Base-by-base conservation (phyloP, 495 filamentous ascomycete species). In the Penicillium ucsense region DNA sequence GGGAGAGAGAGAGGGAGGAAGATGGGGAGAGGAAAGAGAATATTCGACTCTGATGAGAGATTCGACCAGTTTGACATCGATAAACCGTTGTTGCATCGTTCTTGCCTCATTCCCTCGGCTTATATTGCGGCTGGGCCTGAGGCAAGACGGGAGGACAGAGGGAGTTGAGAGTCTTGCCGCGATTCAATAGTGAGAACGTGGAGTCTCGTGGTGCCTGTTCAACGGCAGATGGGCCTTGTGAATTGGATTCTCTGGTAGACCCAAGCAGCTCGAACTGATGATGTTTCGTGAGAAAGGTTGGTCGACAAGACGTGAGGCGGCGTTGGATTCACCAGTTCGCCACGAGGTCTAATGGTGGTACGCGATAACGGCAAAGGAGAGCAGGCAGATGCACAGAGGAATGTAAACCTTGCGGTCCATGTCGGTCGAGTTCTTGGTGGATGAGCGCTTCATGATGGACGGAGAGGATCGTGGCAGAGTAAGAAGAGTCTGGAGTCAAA, bases 351-450 rank as follows among this genome's bases (percentile, higher is more conserved):
- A 68, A 55, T 66, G 64, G 54, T 59, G 44, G 44, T 67, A 71
- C 51, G 62, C 62, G 56, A 71, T 62, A 43, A 71, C 67, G 7
- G 67, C 67, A 48, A 71, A 71, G 35, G 67, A 71, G 50, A 71
- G 58, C 36, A 71, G 55, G 54, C 67, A 71, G 58, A 71, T 65
- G 49, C 67, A 68, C 27, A 71, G 60, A 10, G 67, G 67, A 35
- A 71, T 68, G 43, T 66, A 69, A 49, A 67, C 62, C 41, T 55
- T 64, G 48, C 56, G 62, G 42, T 71, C 67, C 60, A 68, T 68
- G 27, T 68, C 63, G 46, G 46, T 49, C 8, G 51, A 36, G 12
- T 35, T 50, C 37, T 51, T 32, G 28, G 34, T 32, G n/a, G 55
- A 49, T 38, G 39, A 43, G 48, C 38, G 55, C 39, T 58, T 61